phyloP scores from a whole-genome alignment of 208 protist genomes.

The Crithidia fasciculata region DNA sequence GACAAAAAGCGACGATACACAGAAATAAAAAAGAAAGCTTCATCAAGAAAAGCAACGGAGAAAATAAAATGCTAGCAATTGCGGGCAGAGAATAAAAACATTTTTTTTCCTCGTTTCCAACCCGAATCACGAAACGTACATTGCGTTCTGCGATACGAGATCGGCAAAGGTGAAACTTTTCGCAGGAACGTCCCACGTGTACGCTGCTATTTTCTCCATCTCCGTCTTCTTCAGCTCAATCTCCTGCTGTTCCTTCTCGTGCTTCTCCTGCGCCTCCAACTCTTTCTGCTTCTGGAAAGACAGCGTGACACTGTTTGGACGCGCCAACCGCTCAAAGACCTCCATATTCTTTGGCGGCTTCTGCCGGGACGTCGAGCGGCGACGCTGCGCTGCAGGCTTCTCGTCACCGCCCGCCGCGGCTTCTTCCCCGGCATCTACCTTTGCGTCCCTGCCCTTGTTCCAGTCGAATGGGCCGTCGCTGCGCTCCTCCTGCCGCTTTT shows the following conservation, averaged over 20 bases:
- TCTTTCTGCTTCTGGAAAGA: slow-evolving; percentile 48
- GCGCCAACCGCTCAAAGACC: slow-evolving; percentile 64
- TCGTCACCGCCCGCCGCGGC: not conserved
- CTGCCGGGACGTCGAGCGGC: not conserved
- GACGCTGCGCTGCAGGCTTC: slow-evolving; percentile 3
- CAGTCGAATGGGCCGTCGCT: slow-evolving; percentile 21
- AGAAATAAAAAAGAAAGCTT: slow-evolving; percentile 7
- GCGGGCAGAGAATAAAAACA: slow-evolving; percentile 11
- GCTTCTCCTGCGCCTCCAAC: slow-evolving; percentile 30
- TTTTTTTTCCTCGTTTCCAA: not conserved
- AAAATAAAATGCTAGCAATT: not conserved
- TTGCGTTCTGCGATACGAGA: slow-evolving; percentile 54
- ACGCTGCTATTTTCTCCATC: slow-evolving; percentile 37
- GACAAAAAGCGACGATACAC: no score
- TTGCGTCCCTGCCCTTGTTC: not conserved
- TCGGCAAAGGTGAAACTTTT: slow-evolving; percentile 57
- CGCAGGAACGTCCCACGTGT: slow-evolving; percentile 47
- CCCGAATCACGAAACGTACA: slow-evolving; percentile 14
- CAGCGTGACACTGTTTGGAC: slow-evolving; percentile 35
- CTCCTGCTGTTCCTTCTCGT: slow-evolving; percentile 29
- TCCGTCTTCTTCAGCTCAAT: slow-evolving; percentile 30
- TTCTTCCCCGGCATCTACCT: not conserved
- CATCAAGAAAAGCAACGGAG: not conserved
- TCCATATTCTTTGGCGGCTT: slow-evolving; percentile 32
- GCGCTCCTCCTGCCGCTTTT: slow-evolving; percentile 34